Evolutionary conservation across 345 rosid species (phyloP).

Genomic region (Salix suchowensis): DNA sequence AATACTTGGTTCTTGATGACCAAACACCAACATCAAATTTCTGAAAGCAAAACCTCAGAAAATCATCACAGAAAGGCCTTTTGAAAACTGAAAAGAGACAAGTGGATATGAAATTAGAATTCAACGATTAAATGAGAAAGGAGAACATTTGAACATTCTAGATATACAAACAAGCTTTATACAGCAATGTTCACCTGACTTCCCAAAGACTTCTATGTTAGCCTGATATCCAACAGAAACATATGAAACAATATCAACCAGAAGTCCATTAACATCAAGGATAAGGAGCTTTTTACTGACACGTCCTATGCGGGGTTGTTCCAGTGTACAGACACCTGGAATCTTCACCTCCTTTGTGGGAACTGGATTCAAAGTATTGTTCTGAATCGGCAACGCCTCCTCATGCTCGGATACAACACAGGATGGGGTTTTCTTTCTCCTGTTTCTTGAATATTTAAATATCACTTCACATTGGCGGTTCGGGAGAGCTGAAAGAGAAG

Average conservation of each 20-base stretch:
- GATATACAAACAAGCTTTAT: neutral
- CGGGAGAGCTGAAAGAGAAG: neutral
- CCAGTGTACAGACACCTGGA: conserved; percentile 10
- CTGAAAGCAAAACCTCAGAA: conserved; percentile 26
- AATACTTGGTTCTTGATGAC: conserved; percentile 26
- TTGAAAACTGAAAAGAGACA: conserved; percentile 21
- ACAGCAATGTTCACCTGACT: conserved; percentile 16
- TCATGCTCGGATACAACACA: too few species aligned
- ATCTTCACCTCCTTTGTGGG: conserved; percentile 12
- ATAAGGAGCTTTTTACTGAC: conserved; percentile 24
- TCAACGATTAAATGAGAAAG: neutral
- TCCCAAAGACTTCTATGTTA: conserved; percentile 8
- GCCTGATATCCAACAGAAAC: neutral
- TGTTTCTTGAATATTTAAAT: neutral
- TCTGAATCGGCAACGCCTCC: too few species aligned
- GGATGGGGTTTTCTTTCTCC: neutral
- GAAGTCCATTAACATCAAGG: conserved; percentile 32
- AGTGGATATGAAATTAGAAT: neutral
- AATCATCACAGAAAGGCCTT: conserved; percentile 29
- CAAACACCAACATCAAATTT: conserved; percentile 31
- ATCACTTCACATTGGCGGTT: conserved; percentile 8
- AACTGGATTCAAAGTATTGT: too few species aligned
- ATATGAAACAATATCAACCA: conserved; percentile 22
- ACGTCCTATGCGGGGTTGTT: conserved; percentile 16
- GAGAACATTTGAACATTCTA: neutral